A percentile compares a stretch with the other conserved stretches of the same genome.
Evolutionary conservation across 768 basidiomycete genomes (phyloP).

Genomic region (Panaeolus cyanescens): DNA sequence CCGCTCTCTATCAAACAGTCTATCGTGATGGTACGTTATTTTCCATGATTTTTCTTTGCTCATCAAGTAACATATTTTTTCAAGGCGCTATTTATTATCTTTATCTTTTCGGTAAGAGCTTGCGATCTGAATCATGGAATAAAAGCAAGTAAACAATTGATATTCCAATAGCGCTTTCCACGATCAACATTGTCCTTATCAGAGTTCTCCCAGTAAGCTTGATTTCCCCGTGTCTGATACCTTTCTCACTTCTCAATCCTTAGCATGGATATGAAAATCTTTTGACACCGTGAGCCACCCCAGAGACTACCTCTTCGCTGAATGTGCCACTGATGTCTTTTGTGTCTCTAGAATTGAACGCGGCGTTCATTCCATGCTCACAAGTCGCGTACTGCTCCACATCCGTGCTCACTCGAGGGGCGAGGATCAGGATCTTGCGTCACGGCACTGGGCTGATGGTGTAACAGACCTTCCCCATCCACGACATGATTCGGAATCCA

Average conservation of each 20-base stretch:
- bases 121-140: no score
- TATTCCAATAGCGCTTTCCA: not conserved
- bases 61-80: not conserved
- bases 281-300: not conserved
- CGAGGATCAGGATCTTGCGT: not conserved
- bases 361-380: not conserved
- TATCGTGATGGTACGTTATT: not conserved
- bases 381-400: slow-evolving; percentile 1
- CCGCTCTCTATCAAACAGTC: not conserved
- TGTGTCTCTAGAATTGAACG: not conserved
- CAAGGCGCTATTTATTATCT: not conserved
- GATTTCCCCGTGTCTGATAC: not conserved
- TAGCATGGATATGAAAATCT: not conserved
- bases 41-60: not conserved
- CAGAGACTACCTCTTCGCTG: not conserved
- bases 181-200: not conserved
- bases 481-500: not conserved
- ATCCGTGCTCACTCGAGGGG: not conserved
- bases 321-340: not conserved
- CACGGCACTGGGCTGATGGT: not conserved
- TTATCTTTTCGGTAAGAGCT: not conserved
- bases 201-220: not conserved
- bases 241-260: not conserved
- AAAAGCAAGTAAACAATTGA: not conserved
- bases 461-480: not conserved